These are phyloP conservation scores for Willaertia magna DNA, from an alignment of 208 protist species.

Conservation along the genomic window DNA sequence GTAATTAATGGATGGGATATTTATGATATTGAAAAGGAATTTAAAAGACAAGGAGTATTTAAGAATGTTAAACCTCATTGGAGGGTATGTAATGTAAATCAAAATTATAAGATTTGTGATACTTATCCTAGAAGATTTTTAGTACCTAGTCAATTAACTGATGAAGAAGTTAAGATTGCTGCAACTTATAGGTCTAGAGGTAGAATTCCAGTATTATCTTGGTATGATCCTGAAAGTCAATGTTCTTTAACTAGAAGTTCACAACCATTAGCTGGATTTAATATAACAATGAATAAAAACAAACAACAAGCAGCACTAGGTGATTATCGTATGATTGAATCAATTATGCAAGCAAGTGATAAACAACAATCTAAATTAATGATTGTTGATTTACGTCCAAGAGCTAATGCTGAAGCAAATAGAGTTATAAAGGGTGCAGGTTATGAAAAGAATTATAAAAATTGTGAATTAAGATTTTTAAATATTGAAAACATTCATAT, in stretches of 20 bases:
- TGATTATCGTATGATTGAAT: not conserved
- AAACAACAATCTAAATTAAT: constrained; percentile 8
- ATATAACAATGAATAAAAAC: not conserved
- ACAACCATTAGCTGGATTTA: constrained; percentile 54
- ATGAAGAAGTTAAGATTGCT: not conserved
- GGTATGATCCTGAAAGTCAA: constrained; percentile 38
- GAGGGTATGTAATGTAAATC: not conserved
- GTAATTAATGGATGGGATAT: not conserved
- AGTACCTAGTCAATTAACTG: not conserved
- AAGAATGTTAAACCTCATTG: not conserved
- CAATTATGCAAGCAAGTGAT: not conserved
- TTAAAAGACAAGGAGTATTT: not conserved
- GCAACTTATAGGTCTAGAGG: constrained; percentile 40
- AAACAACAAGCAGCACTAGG: constrained; percentile 30
- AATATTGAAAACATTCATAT: constrained; percentile 48
- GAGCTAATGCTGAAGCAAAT: constrained; percentile 32
- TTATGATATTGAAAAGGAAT: not conserved
- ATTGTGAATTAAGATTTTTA: constrained; percentile 28
- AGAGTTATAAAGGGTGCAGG: constrained; percentile 21
- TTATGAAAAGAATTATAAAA: constrained; percentile 33
- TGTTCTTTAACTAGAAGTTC: constrained; percentile 43
- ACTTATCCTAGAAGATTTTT: not conserved
- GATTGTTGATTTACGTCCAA: constrained; percentile 35
- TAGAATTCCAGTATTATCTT: constrained; percentile 57
- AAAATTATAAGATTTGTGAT: not conserved